Base-by-base conservation (phyloP, 352 stramenopile species). In the Phytophthora sojae region DNA sequence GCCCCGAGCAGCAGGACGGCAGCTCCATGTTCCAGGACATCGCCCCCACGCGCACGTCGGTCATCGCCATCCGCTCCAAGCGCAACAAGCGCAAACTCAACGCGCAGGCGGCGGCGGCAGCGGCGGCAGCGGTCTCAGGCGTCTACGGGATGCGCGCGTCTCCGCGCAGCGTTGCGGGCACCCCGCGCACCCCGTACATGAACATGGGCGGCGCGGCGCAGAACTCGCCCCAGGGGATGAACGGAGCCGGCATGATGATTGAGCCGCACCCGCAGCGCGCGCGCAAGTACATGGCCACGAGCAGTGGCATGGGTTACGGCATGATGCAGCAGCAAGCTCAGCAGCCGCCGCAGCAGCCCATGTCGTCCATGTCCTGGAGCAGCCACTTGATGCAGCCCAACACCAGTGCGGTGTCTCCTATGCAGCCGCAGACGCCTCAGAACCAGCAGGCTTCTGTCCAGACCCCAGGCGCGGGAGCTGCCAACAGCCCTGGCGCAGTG, bases 1-100 rank as follows among this genome's bases (percentile, higher is more conserved):
- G 85, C 19, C 88, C 96, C 0, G 92, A 98, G 61, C 91, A 90
- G 25, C 78, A 94, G 54, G 86, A 97, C 35, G 82, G 80, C 23
- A 91, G 83, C 44, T 83, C 80, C 39, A 94, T 95, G 82, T 96
- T 94, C 63, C 85, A 94, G 69, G 93, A 98, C 64, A 96, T 99
- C 55, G 93, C 93, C 42, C 86, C 92, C 8, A 93, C 85, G 47
- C 86, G 86, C 26, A 98, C 88, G 52, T 85, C 79, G n/a, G 69
- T 95, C 19, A 97, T 99, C 59, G 88, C 93, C 3, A 95, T 99
- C 57, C 92, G 94, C 35, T 98, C 93, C 17, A 99, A 99, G 83
- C 91, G 96, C 19, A 99, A 98, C 75, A 98, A 98, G 74, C 77
- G 93, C 39, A 95, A 92, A 54, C 75, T 95, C n/a, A 80, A 86